Base-by-base conservation (phyloP, 768 basidiomycete genomes). In the Crepidotus variabilis region DNA sequence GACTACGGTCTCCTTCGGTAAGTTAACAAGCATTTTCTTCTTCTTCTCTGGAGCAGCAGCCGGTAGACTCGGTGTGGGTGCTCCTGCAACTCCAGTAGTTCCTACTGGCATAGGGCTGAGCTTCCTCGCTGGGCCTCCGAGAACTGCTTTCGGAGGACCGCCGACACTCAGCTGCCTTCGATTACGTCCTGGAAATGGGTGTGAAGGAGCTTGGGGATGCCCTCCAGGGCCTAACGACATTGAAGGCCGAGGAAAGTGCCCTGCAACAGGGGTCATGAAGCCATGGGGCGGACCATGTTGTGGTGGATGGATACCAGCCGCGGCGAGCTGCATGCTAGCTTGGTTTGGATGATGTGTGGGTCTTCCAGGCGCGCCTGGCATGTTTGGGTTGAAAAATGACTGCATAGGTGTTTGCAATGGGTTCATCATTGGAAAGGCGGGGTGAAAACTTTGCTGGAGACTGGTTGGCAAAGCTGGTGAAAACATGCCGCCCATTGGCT, bases 141-240 rank as follows among this genome's bases (percentile, higher is more conserved):
- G 72, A 0, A 84, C 80, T 0, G 92, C 92, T 68, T 93, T 94
- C 8, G 92, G 92, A n/a, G 92, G 92, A 6, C 92, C 92, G 11
- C 92, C 92, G 43, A 88, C 82, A 66, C 86, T 90, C 46, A 87
- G 80, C 55, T 88, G 82, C 45, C 89, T 78, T 67, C 87, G 78
- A 65, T 78, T 87, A 54, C 87, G 74, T 24, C 79, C 81, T 6
- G 80, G 78, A 61, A 83, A 86, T 2, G 81, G 84, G 54, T 78
- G 78, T 14, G 65, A 61, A 39, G 68, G 54, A 1, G 65, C 52
- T 24, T 65, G 70, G 45, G 69, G 75, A 22, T 69, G 76, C 57
- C 73, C 76, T 53, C 67, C 75, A 52, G 63, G 69, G 21, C 66
- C 70, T 0, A 78, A 62, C 64, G 81, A 73, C 58, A 86, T 72